Conservation (phyloP, 1,284 basidiomycete genomes). For the Inonotus hispidus region DNA sequence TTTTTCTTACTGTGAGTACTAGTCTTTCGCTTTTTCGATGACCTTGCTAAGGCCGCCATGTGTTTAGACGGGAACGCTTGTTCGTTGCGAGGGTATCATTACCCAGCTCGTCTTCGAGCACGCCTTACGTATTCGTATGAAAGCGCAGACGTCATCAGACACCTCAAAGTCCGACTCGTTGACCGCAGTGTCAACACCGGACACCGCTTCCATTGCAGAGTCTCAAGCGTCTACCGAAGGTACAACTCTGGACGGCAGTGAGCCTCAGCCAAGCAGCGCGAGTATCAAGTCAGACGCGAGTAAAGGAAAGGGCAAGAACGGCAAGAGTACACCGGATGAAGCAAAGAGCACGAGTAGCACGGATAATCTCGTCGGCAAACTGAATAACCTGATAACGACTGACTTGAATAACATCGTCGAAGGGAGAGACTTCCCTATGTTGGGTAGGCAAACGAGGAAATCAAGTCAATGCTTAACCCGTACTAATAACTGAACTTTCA, state of each 20-base stretch:
- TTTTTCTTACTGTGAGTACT: slow-evolving; percentile 38
- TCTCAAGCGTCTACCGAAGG: slow-evolving; percentile 17
- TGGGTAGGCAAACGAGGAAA: slow-evolving; percentile 21
- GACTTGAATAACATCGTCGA: slow-evolving; percentile 44
- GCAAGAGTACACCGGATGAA: not conserved
- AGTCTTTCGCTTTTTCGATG: not conserved
- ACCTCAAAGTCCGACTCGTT: slow-evolving; percentile 19
- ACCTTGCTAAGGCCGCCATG: not conserved
- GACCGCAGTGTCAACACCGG: slow-evolving; percentile 24
- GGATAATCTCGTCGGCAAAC: slow-evolving; percentile 47
- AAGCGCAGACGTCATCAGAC: slow-evolving; percentile 37
- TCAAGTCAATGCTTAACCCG: not conserved
- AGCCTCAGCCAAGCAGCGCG: slow-evolving; percentile 23
- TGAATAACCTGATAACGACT: slow-evolving; percentile 52
- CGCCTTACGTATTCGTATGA: slow-evolving; percentile 60
- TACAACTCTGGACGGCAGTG: slow-evolving; percentile 4
- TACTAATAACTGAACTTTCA: not conserved
- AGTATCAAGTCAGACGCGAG: slow-evolving; percentile 23
- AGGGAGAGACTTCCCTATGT: slow-evolving; percentile 37
- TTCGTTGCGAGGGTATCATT: slow-evolving; percentile 55
- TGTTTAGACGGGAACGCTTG: slow-evolving; percentile 38
- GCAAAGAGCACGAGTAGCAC: slow-evolving; percentile 11
- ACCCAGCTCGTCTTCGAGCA: slow-evolving; percentile 71
- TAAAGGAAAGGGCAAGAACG: slow-evolving; percentile 24
- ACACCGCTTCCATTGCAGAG: slow-evolving; percentile 26